These are phyloP conservation scores for Breynia disticha DNA, from an alignment of 441 rosid genomes.

Conservation along the genomic window DNA sequence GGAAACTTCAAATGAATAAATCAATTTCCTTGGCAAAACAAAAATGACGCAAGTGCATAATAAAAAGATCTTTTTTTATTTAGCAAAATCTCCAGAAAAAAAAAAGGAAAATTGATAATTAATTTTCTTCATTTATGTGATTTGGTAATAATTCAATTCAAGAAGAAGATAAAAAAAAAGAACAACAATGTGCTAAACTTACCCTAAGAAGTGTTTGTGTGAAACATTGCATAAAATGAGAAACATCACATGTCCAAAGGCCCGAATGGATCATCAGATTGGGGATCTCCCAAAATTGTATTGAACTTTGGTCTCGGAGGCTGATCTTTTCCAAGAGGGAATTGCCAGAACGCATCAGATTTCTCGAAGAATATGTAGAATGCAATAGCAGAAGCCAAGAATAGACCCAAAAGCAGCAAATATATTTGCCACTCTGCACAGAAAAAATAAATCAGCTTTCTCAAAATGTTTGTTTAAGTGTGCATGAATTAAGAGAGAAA, in stretches of 20 bases:
- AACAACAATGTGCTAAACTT: too few relatives aligned
- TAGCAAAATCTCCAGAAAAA: too few relatives aligned
- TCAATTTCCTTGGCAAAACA: too few relatives aligned
- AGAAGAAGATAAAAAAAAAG: too few relatives aligned
- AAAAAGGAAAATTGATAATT: too few relatives aligned
- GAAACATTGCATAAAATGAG: too few relatives aligned
- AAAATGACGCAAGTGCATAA: too few relatives aligned
- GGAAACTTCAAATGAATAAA: too few relatives aligned
- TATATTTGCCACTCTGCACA: conserved; percentile 95
- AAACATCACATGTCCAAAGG: conserved; percentile 52
- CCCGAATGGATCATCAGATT: conserved; percentile 61
- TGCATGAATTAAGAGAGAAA: neutral
- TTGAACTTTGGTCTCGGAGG: conserved; percentile 48
- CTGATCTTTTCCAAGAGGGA: conserved; percentile 52
- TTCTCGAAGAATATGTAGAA: conserved; percentile 80
- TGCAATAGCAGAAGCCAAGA: conserved; percentile 67
- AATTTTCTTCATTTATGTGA: too few relatives aligned
- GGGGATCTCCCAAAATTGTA: conserved; percentile 41
- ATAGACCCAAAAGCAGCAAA: conserved; percentile 56
- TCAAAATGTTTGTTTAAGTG: neutral
- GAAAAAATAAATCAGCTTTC: conserved; percentile 5
- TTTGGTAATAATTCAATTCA: too few relatives aligned
- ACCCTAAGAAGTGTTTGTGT: too few relatives aligned
- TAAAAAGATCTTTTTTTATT: too few relatives aligned
- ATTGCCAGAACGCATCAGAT: conserved; percentile 81